Evolutionary conservation across 2,329 filamentous ascomycete species (phyloP), one percentile per base, ranked within the genome.

Genomic region (Colletotrichum cereale): DNA sequence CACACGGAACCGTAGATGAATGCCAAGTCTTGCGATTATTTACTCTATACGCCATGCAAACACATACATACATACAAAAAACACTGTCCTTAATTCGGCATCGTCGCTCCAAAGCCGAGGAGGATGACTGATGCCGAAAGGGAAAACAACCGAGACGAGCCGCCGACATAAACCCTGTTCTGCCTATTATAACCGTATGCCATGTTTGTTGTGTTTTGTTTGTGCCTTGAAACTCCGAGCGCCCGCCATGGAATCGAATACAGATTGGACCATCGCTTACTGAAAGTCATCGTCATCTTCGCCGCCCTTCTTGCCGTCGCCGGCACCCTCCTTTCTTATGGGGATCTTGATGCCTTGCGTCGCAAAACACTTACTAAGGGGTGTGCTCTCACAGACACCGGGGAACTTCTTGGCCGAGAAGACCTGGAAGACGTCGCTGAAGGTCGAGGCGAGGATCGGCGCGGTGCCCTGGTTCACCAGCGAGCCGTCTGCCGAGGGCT

Each of bases 341-440:
- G 96, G 96, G 31, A 98, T 98, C 82, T 98, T 98, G 82, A 97
- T 97, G 31, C 96, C 96, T 78, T 99, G 96, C 1, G 89, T 87
- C 4, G 96, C 96, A 83, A 99, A 98, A 73, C 91, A 93, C 81
- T 97, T 97, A 86, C 95, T 98, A 24, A 98, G 84, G 5, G 90
- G 83, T 0, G 96, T 99, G 80, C 93, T 97, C 80, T 98, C 96
- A 69, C 97, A 97, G 1, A 99, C 96, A 50, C 96, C 96, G 0
- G 96, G 96, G 81, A 99, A 99, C 78, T 98, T 98, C 87, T 99
- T 99, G 58, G 96, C 96, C 2, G 94, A 97, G 82, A 92, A 98
- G 38, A 99, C 96, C 65, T 94, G 93, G 85, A 99, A 98, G 3
- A 91, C 88, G 5, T 97, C 93, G 58, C 93, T 97, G 82, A 96